A percentile compares a stretch with the other conserved stretches of the same genome.
These are phyloP conservation scores for Fistulifera pelliculosa DNA, from an alignment of 108 stramenopile species.

Conservation along the genomic window DNA sequence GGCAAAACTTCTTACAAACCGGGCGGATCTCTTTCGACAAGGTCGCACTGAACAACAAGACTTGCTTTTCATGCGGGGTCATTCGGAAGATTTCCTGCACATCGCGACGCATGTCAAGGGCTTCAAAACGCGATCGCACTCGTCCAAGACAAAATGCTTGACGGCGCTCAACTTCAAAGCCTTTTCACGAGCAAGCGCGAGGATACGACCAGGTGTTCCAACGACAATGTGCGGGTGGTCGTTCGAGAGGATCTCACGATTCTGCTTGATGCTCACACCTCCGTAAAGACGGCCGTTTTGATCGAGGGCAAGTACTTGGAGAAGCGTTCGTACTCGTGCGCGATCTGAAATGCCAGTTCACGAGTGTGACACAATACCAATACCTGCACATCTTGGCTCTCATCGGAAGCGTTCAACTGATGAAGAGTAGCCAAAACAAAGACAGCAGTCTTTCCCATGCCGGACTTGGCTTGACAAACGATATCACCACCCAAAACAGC, in stretches of 20 bases:
- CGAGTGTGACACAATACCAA: constrained; percentile 98
- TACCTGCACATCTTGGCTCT: constrained; percentile 27
- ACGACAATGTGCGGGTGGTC: constrained; percentile 96
- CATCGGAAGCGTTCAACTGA: constrained; percentile 57
- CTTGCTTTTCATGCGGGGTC: constrained; percentile 99
- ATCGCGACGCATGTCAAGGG: constrained; percentile 96
- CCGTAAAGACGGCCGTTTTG: constrained; percentile 98
- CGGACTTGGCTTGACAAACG: constrained; percentile 98
- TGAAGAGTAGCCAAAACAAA: constrained; percentile 98
- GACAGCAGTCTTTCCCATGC: constrained; percentile 99
- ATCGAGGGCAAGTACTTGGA: constrained; percentile 97
- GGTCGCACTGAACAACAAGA: constrained; percentile 99
- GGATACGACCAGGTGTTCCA: constrained; percentile 94
- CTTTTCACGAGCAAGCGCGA: constrained; percentile 89
- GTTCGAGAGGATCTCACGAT: constrained; percentile 86
- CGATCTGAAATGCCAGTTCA: constrained; percentile 99
- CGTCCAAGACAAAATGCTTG: constrained; percentile 99
- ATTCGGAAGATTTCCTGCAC: constrained; percentile 98
- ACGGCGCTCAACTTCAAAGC: constrained; percentile 87
- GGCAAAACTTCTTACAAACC: constrained; percentile 98
- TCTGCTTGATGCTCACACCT: constrained; percentile 84
- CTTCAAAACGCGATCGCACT: constrained; percentile 98
- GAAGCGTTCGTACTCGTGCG: constrained; percentile 98
- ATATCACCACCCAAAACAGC: constrained; percentile 99
- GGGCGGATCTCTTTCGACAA: constrained; percentile 96